These are phyloP conservation scores for Acmispon strigosus DNA, from an alignment of 306 rosid genomes.

Conservation along the genomic window DNA sequence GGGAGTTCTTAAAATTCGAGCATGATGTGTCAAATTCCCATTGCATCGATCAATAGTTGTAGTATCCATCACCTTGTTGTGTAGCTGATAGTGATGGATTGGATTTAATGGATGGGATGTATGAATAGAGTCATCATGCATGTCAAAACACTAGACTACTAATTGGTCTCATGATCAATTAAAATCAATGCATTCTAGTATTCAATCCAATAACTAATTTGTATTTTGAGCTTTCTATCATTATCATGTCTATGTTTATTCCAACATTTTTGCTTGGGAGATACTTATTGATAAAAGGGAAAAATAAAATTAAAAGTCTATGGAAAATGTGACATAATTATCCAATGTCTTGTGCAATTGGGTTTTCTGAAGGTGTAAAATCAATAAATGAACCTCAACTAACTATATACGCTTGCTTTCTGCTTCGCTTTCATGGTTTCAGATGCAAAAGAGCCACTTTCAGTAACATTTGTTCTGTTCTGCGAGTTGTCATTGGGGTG, in stretches of 20 bases:
- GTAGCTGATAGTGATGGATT: conserved; percentile 37
- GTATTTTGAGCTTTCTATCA: background rate
- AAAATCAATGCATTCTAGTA: too few relatives aligned
- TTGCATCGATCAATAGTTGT: conserved; percentile 46
- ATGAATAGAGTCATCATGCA: conserved; percentile 37
- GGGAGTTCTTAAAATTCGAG: conserved; percentile 50
- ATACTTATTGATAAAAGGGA: background rate
- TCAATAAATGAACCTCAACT: conserved; percentile 28
- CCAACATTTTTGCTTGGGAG: conserved; percentile 2
- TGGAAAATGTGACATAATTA: background rate
- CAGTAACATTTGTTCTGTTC: conserved; percentile 30
- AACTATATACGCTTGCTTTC: conserved; percentile 18
- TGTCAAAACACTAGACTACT: background rate
- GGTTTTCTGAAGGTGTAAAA: conserved; percentile 8
- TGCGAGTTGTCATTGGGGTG: background rate
- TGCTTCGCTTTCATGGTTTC: conserved; percentile 15
- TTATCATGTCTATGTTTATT: background rate
- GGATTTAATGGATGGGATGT: conserved; percentile 44
- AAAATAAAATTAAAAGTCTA: background rate
- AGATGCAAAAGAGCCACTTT: conserved; percentile 21
- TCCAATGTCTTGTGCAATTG: conserved; percentile 13
- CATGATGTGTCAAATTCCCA: conserved; percentile 64
- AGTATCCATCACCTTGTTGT: background rate
- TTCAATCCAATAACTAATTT: background rate
- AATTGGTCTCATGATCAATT: too few relatives aligned